Percentiles rank a stretch among this genome's conserved stretches.
phyloP scores from a whole-genome alignment of 2,329 filamentous ascomycete species.

The Neophaeococcomyces aloes region DNA sequence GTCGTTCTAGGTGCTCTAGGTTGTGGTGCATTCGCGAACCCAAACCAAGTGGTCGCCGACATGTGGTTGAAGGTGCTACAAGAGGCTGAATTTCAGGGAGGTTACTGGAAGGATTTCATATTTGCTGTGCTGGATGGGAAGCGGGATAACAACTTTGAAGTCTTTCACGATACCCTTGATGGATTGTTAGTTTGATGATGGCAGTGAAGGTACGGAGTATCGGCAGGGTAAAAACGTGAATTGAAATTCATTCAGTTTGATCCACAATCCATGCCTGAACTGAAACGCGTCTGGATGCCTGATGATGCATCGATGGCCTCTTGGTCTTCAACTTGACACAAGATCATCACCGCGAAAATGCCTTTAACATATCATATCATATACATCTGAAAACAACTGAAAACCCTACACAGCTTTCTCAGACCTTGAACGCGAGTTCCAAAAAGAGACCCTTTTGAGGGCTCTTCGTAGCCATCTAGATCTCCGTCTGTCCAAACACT shows the following conservation, averaged over 20 bases:
- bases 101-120: slow-evolving; percentile 54
- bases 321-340: no score
- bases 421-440: no score
- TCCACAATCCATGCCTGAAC: no score
- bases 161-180: slow-evolving; percentile 14
- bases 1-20: slow-evolving; percentile 60
- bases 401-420: no score
- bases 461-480: neutral
- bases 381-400: no score
- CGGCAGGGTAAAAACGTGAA: no score
- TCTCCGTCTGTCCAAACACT: neutral
- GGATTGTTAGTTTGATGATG: slow-evolving; percentile 8
- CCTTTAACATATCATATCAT: no score
- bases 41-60: slow-evolving; percentile 48
- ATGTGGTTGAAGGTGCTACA: slow-evolving; percentile 53
- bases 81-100: slow-evolving; percentile 51
- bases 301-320: no score
- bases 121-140: slow-evolving; percentile 49
- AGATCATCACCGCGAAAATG: no score
- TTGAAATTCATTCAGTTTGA: no score
- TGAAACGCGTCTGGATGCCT: no score
- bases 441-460: no score
- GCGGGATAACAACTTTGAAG: slow-evolving; percentile 20
- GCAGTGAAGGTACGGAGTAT: neutral
- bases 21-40: slow-evolving; percentile 58